Evolutionary conservation across 352 stramenopile genomes (phyloP), one percentile per base, ranked within the genome.

Genomic region (Blastocystis sp.): DNA sequence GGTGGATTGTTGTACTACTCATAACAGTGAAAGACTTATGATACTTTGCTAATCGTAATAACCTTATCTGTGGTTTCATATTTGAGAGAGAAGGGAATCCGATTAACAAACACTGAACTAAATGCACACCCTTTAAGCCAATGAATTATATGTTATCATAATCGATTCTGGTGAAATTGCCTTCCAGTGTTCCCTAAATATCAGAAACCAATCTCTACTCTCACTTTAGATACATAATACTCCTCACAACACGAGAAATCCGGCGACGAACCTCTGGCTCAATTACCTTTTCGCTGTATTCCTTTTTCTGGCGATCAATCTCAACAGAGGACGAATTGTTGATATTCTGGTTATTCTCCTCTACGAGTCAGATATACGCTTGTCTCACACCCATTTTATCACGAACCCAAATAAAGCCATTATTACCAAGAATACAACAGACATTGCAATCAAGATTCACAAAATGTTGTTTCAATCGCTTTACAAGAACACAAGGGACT

Each of bases 321-420:
- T 84, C 73, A 15, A 57, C 73, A 19, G 73, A 68, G 9, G 73
- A 84, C 27, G 73, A 69, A 57, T 56, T 84, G 17, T 84, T 84
- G 53, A 84, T 84, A 56, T 56, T 84, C 30, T 44, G 48, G 13
- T 64, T 51, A 13, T 40, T 51, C 13, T 53, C 33, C 11, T 84
- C 73, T 30, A 66, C 48, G 19, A 24, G n/a, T 51, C 9, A 24
- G 11, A 56, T 24, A 5, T 37, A 22, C n/a, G n/a, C 42, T 70
- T 51, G 4, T n/a, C 13, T 58, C 33, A 5, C 24, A 87, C 75
- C 37, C 59, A 87, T 27, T 35, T 4, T 70, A 70, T 87, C 78
- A 24, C 53, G 73, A 17, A 89, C 66, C 78, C 78, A 89, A 51
- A 89, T 89, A 40, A 56, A 78, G 5, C 78, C 78, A 37, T 89